Evolutionary conservation across 345 rosid species (phyloP), one percentile per base, ranked within the genome.

Genomic region (Mallotus nudiflorus): DNA sequence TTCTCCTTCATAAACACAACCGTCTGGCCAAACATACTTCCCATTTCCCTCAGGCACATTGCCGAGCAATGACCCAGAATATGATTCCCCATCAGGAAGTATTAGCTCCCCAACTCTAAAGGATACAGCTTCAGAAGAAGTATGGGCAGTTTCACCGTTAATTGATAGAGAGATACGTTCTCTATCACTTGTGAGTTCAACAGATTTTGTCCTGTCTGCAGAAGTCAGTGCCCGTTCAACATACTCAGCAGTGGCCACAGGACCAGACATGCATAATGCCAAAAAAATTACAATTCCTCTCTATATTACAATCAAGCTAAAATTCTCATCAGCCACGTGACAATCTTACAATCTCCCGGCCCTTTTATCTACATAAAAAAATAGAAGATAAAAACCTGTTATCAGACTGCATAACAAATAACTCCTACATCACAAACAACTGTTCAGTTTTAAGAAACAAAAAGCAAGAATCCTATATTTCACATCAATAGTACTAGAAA

Each of bases 221-320:
- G 20, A 69, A 78, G 85, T 70, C 72, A 79, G 87, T 68, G 71
- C 75, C 75, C 84, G 80, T 81, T 79, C 90, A 53, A 78, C 75
- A 56, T 69, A 71, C 67, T 75, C 84, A 67, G 61, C 81, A 75
- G 54, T 77, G 79, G 85, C 87, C 91, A 75, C 84, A 42, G 83
- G 85, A 75, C 82, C 83, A 88, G 99, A 87, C 99, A 94, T 94
- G 96, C 95, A 94, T 78, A 88, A 85, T 81, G 82, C 79, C 84
- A 65, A 50, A 78, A 72, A 77, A 77, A 44, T 72, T 59, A 79
- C 86, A 67, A 65, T 70, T 73, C 59, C 82, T 84, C 49, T 65
- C 69, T 56, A 65, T 67, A 46, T 52, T 54, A 78, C 0, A 69
- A 53, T 35, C 67, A 49, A 75, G 52, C 51, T 62, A 35, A 71